Percentiles rank a stretch among this genome's conserved stretches.
phyloP scores from a whole-genome alignment of 805 yeast genomes.

The Candida alai region DNA sequence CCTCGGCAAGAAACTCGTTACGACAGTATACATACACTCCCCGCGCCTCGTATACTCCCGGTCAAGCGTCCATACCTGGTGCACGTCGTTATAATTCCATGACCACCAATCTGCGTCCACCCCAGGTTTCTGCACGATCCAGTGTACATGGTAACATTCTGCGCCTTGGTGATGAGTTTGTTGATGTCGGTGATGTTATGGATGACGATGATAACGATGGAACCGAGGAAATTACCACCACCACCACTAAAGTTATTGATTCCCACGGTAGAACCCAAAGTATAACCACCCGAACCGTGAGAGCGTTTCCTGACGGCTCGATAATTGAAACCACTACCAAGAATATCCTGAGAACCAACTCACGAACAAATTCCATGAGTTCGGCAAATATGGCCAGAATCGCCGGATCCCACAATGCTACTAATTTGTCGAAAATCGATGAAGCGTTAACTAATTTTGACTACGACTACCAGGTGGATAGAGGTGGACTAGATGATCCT shows the following conservation, averaged over 20 bases:
- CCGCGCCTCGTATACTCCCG: conserved; percentile 34
- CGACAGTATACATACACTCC: conserved; percentile 37
- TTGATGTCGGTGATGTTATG: conserved; percentile 12
- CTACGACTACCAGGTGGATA: conserved; percentile 36
- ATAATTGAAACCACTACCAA: conserved; percentile 41
- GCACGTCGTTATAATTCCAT: conserved; percentile 19
- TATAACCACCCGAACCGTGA: conserved; percentile 36
- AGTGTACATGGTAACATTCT: conserved; percentile 2
- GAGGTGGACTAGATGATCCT: conserved; percentile 7
- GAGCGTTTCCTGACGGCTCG: conserved; percentile 39
- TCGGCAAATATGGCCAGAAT: conserved; percentile 13
- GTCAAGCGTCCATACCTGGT: conserved; percentile 18
- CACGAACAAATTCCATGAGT: conserved; percentile 29
- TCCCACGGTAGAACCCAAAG: conserved; percentile 36
- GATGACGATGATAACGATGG: conserved; percentile 21
- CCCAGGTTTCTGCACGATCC: conserved; percentile 1
- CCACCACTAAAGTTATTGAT: conserved; percentile 40
- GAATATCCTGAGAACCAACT: conserved; percentile 32
- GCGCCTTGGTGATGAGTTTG: conserved; percentile 1
- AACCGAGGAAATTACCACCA: conserved; percentile 33
- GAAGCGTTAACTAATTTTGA: conserved; percentile 43
- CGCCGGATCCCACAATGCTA: conserved; percentile 19
- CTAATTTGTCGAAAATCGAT: conserved; percentile 32
- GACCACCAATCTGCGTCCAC: conserved; percentile 5
- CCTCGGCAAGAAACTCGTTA: conserved; percentile 32